Evolutionary conservation across 2,329 filamentous ascomycete species (phyloP).

Genomic region (Aspergillus ustus): DNA sequence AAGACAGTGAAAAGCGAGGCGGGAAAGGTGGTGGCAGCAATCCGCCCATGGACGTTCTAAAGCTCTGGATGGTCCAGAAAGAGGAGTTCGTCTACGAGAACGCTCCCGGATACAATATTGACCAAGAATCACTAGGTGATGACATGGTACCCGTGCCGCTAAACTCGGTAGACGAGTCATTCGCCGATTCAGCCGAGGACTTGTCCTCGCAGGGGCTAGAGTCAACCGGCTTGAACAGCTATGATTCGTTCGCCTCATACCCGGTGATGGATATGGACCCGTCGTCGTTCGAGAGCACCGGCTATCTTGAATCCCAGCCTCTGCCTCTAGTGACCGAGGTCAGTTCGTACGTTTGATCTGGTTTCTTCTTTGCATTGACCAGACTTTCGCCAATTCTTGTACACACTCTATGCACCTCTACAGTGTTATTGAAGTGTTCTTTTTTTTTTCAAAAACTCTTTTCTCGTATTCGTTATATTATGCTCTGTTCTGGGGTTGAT

Average conservation of each 20-base stretch:
- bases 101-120: conserved; percentile 28
- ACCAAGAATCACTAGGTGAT: conserved; percentile 30
- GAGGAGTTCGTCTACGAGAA: conserved; percentile 53
- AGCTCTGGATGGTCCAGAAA: conserved; percentile 64
- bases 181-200: conserved; percentile 25
- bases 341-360: conserved; percentile 42
- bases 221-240: conserved; percentile 33
- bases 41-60: conserved; percentile 64
- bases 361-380: conserved; percentile 8
- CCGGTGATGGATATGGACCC: conserved; percentile 37
- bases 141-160: conserved; percentile 22
- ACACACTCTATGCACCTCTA: conserved; percentile 4
- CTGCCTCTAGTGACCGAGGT: conserved; percentile 37
- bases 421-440: conserved; percentile 2
- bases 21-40: conserved; percentile 67
- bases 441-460: conserved; percentile 17
- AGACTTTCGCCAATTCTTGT: conserved; percentile 14
- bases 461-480: conserved; percentile 8
- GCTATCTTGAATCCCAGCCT: conserved; percentile 39
- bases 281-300: conserved; percentile 38
- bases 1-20: conserved; percentile 63
- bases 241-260: conserved; percentile 33
- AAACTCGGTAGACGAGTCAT: conserved; percentile 22
- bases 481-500: conserved; percentile 5
- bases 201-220: conserved; percentile 33